Evolutionary conservation across 2,329 filamentous ascomycete species (phyloP).

Genomic region (Cyphellophora europaea): DNA sequence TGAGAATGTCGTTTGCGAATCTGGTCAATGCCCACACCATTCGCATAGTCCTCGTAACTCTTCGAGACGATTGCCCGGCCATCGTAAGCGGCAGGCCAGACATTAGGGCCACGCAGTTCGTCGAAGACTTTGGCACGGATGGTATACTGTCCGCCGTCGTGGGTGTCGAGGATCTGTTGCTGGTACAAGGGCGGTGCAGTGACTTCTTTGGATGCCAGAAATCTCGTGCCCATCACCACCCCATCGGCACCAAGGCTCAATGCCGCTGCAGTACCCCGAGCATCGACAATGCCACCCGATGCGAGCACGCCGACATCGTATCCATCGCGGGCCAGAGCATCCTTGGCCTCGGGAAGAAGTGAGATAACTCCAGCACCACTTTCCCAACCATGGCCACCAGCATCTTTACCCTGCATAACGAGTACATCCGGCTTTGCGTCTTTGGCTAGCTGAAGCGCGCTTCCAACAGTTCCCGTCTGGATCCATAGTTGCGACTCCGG

Average conservation of each 20-base stretch:
- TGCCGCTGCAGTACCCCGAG: slow-evolving; percentile 39
- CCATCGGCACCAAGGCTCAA: slow-evolving; percentile 44
- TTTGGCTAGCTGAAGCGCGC: slow-evolving; percentile 31
- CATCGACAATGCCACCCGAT: slow-evolving; percentile 45
- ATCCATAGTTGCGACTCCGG: slow-evolving; percentile 39
- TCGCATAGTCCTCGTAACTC: slow-evolving; percentile 27
- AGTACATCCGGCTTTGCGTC: slow-evolving; percentile 35
- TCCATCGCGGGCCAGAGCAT: slow-evolving; percentile 23
- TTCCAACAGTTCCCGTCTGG: slow-evolving; percentile 39
- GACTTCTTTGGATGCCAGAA: slow-evolving; percentile 44
- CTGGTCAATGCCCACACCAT: slow-evolving; percentile 8
- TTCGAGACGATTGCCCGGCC: slow-evolving; percentile 48
- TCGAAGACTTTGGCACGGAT: slow-evolving; percentile 45
- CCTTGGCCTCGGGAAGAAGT: slow-evolving; percentile 40
- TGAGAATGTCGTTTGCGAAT: slow-evolving; percentile 4
- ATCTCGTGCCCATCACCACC: slow-evolving; percentile 54
- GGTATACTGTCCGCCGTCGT: slow-evolving; percentile 42
- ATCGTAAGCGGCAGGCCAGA: slow-evolving; percentile 50
- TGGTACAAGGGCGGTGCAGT: slow-evolving; percentile 39
- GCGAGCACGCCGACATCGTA: slow-evolving; percentile 30
- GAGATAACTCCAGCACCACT: slow-evolving; percentile 36
- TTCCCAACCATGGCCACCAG: slow-evolving; percentile 42
- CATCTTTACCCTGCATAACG: slow-evolving; percentile 44
- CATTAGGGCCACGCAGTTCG: slow-evolving; percentile 44
- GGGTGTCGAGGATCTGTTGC: slow-evolving; percentile 35